phyloP scores from a whole-genome alignment of 169 alveolate species.

The Plasmodium falciparum region DNA sequence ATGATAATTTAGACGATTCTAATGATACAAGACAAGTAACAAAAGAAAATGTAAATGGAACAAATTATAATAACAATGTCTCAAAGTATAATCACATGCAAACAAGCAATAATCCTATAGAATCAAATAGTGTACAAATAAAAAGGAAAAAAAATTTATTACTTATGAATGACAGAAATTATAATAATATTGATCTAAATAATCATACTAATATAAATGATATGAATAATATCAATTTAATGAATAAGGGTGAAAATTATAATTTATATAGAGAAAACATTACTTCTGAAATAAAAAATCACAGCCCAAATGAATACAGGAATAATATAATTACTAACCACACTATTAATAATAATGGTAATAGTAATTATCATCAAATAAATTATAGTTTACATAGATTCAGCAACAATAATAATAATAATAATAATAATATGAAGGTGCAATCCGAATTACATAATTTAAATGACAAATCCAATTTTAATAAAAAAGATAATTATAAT shows the following conservation, averaged over 20 bases:
- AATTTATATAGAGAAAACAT: no score
- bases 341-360: neutral
- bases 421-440: neutral
- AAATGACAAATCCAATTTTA: neutral
- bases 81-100: no score
- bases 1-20: neutral
- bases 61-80: no score
- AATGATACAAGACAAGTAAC: neutral
- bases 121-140: neutral
- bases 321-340: no score
- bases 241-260: neutral
- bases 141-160: neutral
- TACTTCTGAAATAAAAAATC: no score
- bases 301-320: no score
- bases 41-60: no score
- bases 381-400: constrained; percentile 1
- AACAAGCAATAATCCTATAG: neutral
- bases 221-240: neutral
- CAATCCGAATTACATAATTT: neutral
- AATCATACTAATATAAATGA: neutral
- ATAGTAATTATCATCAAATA: constrained; percentile 1
- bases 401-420: constrained; percentile 4
- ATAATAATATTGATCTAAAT: neutral
- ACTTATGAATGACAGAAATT: neutral
- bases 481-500: neutral